Evolutionary conservation across 495 filamentous ascomycete species (phyloP).

Genomic region (Hamigera avellanea): DNA sequence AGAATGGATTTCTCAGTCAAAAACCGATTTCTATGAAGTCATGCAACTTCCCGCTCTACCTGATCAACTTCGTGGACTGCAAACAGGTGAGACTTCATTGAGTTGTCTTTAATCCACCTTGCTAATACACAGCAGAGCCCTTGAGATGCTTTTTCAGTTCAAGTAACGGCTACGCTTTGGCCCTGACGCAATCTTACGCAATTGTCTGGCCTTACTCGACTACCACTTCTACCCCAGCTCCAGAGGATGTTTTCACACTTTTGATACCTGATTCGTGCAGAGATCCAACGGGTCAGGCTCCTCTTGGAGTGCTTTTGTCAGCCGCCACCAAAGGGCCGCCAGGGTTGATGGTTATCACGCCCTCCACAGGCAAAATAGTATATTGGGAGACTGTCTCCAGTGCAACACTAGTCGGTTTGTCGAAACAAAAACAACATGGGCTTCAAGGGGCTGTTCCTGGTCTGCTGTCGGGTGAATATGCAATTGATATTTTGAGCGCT

Average conservation of each 20-base stretch:
- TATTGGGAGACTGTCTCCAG: conserved; percentile 93
- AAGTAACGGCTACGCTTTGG: conserved; percentile 61
- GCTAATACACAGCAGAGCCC: conserved; percentile 12
- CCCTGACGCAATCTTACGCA: conserved; percentile 66
- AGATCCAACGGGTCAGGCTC: conserved; percentile 50
- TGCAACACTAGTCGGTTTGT: conserved; percentile 62
- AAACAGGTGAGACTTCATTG: conserved; percentile 39
- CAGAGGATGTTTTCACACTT: conserved; percentile 63
- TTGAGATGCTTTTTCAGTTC: conserved; percentile 48
- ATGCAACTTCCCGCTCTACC: conserved; percentile 74
- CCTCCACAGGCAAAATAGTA: conserved; percentile 67
- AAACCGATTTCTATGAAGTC: conserved; percentile 77
- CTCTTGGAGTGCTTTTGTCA: conserved; percentile 70
- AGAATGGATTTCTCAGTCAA: conserved; percentile 44
- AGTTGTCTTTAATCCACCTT: conserved; percentile 8
- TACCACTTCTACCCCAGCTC: conserved; percentile 38
- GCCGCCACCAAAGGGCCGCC: conserved; percentile 63
- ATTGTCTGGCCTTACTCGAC: conserved; percentile 76
- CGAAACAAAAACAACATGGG: conserved; percentile 63
- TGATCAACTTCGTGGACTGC: conserved; percentile 51
- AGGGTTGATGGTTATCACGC: conserved; percentile 74
- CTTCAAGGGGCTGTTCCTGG: conserved; percentile 61
- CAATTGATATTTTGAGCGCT: conserved; percentile 64
- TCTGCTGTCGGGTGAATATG: conserved; percentile 65
- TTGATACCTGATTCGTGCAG: conserved; percentile 62